Evolutionary conservation across 345 rosid species (phyloP), one percentile per base, ranked within the genome.

Genomic region (Anacardium occidentale): DNA sequence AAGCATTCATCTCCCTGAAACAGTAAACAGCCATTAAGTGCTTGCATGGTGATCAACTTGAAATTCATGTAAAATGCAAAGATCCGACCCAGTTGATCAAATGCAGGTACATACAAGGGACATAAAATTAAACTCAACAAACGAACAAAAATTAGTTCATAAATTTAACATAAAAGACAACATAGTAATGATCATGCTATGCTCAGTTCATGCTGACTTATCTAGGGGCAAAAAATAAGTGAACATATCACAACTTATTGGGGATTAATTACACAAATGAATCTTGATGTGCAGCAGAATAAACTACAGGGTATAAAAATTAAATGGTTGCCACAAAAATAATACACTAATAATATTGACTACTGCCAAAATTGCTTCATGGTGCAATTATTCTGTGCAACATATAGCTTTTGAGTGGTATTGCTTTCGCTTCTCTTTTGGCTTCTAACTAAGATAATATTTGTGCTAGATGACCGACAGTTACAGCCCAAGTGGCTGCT

Each of bases 311-410:
- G 3, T 13, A 45, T 24, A 29, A 66, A 34, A 61, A 44, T 15
- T 25, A 34, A 65, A 54, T 40, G 42, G 65, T 47, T 72, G 62
- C 12, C 26, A 70, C 64, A 37, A n/a, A 56, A 62, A 32, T 10
- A 21, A 29, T 61, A 50, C 21, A 32, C 22, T 62, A 20, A 62
- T 12, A 57, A n/a, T 42, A 37, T 54, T 18, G 42, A 45, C 45
- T 26, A 60, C 69, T 12, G 57, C 61, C 45, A 66, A 71, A 71
- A 74, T 50, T 66, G 51, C 81, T 15, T 17, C 45, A 68, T 64
- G 69, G 22, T 48, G 75, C 37, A 24, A 67, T 56, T 25, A 56
- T 24, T 1, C 60, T 18, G 44, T 13, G 68, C 72, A 78, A 69
- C 61, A 53, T n/a, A 15, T 29, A 66, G 32, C 62, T 63, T 21